Evolutionary conservation across 2,329 filamentous ascomycete species (phyloP).

Genomic region (Fusarium aywerte): DNA sequence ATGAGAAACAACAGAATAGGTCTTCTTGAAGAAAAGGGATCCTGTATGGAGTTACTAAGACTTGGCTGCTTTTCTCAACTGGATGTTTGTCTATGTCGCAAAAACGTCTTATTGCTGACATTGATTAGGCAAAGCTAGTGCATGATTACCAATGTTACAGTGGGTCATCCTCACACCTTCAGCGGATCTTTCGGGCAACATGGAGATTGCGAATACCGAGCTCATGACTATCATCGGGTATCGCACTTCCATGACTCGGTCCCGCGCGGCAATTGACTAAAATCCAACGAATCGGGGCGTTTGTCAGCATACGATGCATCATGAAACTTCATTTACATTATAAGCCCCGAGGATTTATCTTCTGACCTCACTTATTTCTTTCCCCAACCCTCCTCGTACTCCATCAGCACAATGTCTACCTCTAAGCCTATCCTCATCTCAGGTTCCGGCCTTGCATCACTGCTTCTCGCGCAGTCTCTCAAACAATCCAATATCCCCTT

Average conservation of each 20-base stretch:
- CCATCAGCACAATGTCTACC: conserved; percentile 21
- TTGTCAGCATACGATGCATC: neutral
- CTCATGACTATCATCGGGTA: neutral
- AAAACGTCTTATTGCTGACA: neutral
- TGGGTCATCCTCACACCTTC: neutral
- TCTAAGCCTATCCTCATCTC: conserved; percentile 56
- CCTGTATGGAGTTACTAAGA: neutral
- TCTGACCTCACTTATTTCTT: neutral
- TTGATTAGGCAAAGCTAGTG: neutral
- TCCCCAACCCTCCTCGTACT: neutral
- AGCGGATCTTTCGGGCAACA: neutral
- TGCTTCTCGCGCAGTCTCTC: conserved; percentile 58
- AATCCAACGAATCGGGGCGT: neutral
- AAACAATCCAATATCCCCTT: conserved; percentile 59
- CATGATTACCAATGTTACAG: neutral
- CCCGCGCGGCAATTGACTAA: neutral
- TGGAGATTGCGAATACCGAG: neutral
- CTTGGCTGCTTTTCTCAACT: no score
- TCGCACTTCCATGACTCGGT: neutral
- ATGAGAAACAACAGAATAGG: neutral
- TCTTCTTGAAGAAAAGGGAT: no score
- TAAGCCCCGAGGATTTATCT: neutral
- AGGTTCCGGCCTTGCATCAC: conserved; percentile 57
- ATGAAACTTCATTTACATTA: neutral
- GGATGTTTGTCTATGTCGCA: no score